phyloP scores from a whole-genome alignment of 1,284 basidiomycete species.

The Heterobasidion annosum region DNA sequence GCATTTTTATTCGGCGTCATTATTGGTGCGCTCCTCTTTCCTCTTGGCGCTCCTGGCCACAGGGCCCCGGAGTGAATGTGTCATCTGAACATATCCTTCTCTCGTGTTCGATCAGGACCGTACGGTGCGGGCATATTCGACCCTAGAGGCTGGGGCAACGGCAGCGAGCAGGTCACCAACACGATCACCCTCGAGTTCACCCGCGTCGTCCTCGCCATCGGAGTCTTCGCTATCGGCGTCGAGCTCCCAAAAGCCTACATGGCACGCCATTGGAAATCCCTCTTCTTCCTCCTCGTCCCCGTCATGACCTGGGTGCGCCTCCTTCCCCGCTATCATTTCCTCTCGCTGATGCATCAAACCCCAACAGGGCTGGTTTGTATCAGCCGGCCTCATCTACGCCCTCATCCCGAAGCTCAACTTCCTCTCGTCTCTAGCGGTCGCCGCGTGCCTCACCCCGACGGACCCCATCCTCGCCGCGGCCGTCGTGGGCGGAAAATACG shows the following conservation, averaged over 20 bases:
- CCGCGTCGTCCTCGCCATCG: constrained; percentile 92
- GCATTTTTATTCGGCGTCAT: constrained; percentile 94
- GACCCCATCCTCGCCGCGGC: constrained; percentile 90
- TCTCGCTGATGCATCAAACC: constrained; percentile 1
- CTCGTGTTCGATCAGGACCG: constrained; percentile 46
- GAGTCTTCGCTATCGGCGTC: constrained; percentile 97
- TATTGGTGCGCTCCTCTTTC: constrained; percentile 43
- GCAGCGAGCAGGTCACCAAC: constrained; percentile 45
- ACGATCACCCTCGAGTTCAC: constrained; percentile 86
- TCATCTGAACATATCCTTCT: background rate
- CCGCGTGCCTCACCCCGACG: constrained; percentile 93
- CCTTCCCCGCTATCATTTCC: constrained; percentile 9
- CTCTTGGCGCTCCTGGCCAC: constrained; percentile 9
- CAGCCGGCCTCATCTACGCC: constrained; percentile 82
- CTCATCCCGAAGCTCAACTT: constrained; percentile 84
- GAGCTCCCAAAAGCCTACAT: constrained; percentile 93
- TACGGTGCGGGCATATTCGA: constrained; percentile 83
- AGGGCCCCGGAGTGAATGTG: background rate
- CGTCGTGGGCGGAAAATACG: constrained; percentile 95
- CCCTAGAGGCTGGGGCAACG: constrained; percentile 74
- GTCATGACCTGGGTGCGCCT: constrained; percentile 80
- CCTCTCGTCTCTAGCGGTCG: constrained; percentile 81
- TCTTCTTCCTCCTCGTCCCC: constrained; percentile 82
- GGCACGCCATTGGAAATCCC: constrained; percentile 81
- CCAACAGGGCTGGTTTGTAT: constrained; percentile 84